Evolutionary conservation across 768 basidiomycete genomes (phyloP), one percentile per base, ranked within the genome.

Genomic region (Vararia minispora): DNA sequence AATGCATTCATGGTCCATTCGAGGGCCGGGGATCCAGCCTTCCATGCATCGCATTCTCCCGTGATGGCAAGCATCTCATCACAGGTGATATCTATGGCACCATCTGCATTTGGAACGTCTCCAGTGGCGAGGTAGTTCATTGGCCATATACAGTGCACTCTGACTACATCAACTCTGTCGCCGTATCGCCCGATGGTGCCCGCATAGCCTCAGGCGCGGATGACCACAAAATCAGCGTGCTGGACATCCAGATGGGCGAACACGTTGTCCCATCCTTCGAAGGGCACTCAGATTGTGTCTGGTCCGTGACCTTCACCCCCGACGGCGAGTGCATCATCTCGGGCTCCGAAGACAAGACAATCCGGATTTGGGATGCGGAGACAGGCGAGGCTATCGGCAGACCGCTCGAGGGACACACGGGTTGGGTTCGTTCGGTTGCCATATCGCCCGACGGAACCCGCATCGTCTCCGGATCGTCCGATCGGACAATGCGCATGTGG

Each of bases 401-500:
- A 18, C 31, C 5, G 10, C 20, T 33, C 5, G 16, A n/a, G 5
- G 41, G 41, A 9, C 43, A 44, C 26, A 28, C 3, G 8, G 39
- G 14, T 25, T 5, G 6, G 5, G 32, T 44, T 9, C 26, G 8
- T 8, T 20, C 39, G 11, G 31, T 18, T 3, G 22, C 6, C 14
- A 39, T 23, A 18, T 35, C 9, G 23, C 37, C 33, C 28, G 44
- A 14, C 28, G 38, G 9, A 67, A 16, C 31, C 11, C 14, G 16
- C 5, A 33, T 33, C 11, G 31, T 33, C 31, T 33, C 31, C 20
- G 31, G 69, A 10, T 59, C 57, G 30, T 56, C 70, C 18, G 69
- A 72, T 48, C 64, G 63, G 14, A 57, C 68, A 50, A 64, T 72
- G 28, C 61, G 69, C 28, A 59, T 72, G 6, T 72, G 69, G 69